These are phyloP conservation scores for Penicillium sp. DNA, from an alignment of 2,329 filamentous ascomycete species.

Conservation along the genomic window DNA sequence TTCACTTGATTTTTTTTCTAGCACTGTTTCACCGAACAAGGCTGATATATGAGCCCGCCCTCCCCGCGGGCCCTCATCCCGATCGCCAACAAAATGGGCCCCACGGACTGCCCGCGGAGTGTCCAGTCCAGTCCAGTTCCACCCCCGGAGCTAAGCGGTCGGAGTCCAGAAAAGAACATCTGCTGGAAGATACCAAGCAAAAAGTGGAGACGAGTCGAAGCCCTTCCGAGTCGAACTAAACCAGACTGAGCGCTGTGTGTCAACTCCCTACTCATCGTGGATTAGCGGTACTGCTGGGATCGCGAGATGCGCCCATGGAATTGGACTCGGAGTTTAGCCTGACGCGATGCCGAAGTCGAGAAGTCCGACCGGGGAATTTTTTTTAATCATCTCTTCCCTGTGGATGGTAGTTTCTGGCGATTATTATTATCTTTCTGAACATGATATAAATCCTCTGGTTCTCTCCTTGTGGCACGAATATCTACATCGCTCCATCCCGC, in stretches of 20 bases:
- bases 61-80: slow-evolving; percentile 3
- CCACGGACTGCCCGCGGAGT: not conserved
- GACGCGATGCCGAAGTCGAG: slow-evolving; percentile 11
- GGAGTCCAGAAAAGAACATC: slow-evolving; percentile 1
- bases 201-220: not conserved
- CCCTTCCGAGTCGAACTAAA: not conserved
- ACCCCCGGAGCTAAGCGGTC: slow-evolving; percentile 5
- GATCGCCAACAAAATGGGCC: not conserved
- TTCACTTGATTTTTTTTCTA: not conserved
- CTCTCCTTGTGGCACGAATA: not conserved
- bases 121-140: not conserved
- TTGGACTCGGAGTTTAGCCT: slow-evolving; percentile 13
- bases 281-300: not conserved
- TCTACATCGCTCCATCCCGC: not conserved
- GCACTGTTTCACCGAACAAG: not conserved
- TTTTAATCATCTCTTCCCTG: not conserved
- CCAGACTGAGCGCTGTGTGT: not conserved
- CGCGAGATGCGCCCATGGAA: not conserved
- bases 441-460: not conserved
- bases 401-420: not conserved
- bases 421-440: not conserved
- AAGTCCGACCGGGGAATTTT: not conserved
- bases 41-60: not conserved
- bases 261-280: not conserved
- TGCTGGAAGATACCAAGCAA: not conserved